Conservation (phyloP, 306 rosid genomes). For the Cicer cuneatum region DNA sequence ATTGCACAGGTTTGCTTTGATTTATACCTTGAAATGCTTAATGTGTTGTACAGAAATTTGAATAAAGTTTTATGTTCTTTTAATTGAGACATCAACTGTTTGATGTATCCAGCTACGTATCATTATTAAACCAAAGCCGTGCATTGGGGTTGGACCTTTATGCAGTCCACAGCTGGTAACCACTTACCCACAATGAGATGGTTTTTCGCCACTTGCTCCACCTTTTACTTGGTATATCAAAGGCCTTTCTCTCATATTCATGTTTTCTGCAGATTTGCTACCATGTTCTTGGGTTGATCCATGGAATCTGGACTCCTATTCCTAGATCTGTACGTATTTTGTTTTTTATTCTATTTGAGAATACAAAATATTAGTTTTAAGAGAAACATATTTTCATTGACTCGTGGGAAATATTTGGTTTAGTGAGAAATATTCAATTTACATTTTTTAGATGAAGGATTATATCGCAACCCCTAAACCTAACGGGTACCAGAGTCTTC, state of each 20-base stretch:
- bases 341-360: conserved; percentile 48
- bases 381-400: conserved; percentile 38
- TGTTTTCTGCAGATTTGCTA: conserved; percentile 82
- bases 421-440: conserved; percentile 30
- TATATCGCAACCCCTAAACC: conserved; percentile 98
- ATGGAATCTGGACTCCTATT: conserved; percentile 97
- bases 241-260: conserved; percentile 41
- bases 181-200: conserved; percentile 30
- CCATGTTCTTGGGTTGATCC: conserved; percentile 92
- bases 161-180: conserved; percentile 88
- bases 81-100: conserved; percentile 47
- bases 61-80: conserved; percentile 43
- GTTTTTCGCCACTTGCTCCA: conserved; percentile 39
- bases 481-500: conserved; percentile 98
- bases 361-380: conserved; percentile 8
- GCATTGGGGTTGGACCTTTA: conserved; percentile 85
- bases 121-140: conserved; percentile 81
- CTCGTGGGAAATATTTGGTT: conserved; percentile 26
- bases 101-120: conserved; percentile 78
- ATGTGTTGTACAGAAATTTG: conserved; percentile 40
- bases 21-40: conserved; percentile 40
- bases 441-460: conserved; percentile 76
- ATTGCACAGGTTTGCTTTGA: conserved; percentile 84
- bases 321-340: conserved; percentile 89
- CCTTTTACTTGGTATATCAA: conserved; percentile 27